Evolutionary conservation across 2,329 filamentous ascomycete species (phyloP).

Genomic region (Pestalotiopsis sp.): DNA sequence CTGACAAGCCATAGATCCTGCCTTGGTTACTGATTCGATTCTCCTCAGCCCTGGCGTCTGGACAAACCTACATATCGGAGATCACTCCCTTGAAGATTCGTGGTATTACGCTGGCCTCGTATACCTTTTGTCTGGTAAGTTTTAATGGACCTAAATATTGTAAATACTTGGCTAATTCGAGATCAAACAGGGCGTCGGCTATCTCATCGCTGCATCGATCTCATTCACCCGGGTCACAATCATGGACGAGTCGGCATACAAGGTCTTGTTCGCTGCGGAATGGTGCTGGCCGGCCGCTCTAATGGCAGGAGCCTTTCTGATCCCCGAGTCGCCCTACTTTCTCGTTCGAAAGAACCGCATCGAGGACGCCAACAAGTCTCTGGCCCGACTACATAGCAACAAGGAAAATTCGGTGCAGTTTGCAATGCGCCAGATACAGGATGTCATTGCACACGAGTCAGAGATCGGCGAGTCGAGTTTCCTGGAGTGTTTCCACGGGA

Average conservation of each 20-base stretch:
- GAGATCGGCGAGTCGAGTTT: neutral
- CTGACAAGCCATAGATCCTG: neutral
- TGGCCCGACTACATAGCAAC: neutral
- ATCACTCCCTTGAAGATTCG: slow-evolving; percentile 11
- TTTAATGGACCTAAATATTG: neutral
- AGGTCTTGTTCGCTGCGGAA: slow-evolving; percentile 10
- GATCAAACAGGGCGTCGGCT: slow-evolving; percentile 1
- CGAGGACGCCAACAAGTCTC: slow-evolving; percentile 5
- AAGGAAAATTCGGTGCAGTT: neutral
- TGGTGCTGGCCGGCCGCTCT: slow-evolving; percentile 11
- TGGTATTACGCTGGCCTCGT: slow-evolving; percentile 8
- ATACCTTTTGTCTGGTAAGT: slow-evolving; percentile 10
- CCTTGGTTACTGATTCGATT: neutral
- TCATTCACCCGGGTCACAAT: slow-evolving; percentile 12
- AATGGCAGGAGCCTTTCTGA: slow-evolving; percentile 3
- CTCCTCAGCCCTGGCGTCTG: slow-evolving; percentile 5
- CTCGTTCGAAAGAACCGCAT: slow-evolving; percentile 12
- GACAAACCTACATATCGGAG: slow-evolving; percentile 11
- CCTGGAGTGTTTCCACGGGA: slow-evolving; percentile 6
- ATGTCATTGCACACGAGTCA: slow-evolving; percentile 1
- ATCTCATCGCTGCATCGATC: slow-evolving; percentile 9
- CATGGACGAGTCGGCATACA: slow-evolving; percentile 9
- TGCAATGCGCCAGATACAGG: neutral
- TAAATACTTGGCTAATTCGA: neutral
- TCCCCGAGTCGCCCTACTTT: slow-evolving; percentile 9